Base-by-base conservation (phyloP, 1,139 yeast genomes). In the Scheffersomyces titani region DNA sequence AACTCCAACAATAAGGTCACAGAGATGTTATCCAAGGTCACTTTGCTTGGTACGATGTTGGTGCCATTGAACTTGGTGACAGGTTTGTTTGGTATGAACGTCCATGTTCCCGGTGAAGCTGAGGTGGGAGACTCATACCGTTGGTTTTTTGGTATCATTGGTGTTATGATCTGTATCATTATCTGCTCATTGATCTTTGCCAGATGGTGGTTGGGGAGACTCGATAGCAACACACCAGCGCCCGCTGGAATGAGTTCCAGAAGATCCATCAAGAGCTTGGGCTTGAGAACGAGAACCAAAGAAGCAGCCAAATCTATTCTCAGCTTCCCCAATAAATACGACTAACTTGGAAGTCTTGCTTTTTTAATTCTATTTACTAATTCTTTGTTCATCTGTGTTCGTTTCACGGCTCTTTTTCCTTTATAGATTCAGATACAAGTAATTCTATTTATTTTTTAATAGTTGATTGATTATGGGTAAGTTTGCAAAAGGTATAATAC, bases 21-120 rank as follows among this genome's bases (percentile, higher is more conserved):
- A 0, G 89, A 87, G 65, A 89, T 93, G 83, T 81, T 94, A 60
- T 91, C 97, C 40, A 90, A 90, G 69, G 97, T 93, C 20, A 93
- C 98, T 0, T 71, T 94, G 57, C 78, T 94, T 53, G 98, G 98
- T 82, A 93, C 98, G 0, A 82, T 93, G 66, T 78, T 94, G 51
- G 89, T 94, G 62, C 98, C 98, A 9, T 82, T 93, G 80, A 94
- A 93, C 70, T 77, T 94, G 61, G 83, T 94, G 46, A 92, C 98
- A 1, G 98, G 98, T 70, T 71, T 93, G 60, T 94, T 93, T 73
- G 98, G 99, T 65, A 94, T 94, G 99, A 94, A 94, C 72, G 98
- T 94, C 19, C 73, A 68, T 19, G 92, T 93, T 20, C 98, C 98
- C 0, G 97, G 97, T 16, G 24, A 46, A 9, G 49, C 20, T 19